Evolutionary conservation across 176 grass and related monocot species (phyloP).

Genomic region (Rhynchospora breviuscula): DNA sequence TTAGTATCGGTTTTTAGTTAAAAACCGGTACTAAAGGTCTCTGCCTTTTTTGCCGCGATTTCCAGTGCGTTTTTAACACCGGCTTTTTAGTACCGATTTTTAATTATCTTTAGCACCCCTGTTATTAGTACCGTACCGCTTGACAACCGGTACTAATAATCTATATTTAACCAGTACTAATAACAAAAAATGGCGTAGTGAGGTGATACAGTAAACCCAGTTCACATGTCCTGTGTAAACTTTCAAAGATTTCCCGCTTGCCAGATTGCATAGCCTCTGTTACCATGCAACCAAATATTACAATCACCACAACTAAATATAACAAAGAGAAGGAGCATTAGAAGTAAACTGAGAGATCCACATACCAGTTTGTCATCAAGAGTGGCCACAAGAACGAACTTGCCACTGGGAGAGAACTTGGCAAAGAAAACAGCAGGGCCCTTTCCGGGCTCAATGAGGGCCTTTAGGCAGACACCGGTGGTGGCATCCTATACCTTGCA

Average conservation of each 20-base stretch:
- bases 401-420: constrained; percentile 92
- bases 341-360: neutral
- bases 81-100: too few relatives aligned
- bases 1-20: too few relatives aligned
- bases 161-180: too few relatives aligned
- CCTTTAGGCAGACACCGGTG: constrained; percentile 65
- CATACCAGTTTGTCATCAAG: constrained; percentile 80
- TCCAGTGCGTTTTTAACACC: too few relatives aligned
- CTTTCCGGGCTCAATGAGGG: constrained; percentile 67
- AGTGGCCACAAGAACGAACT: constrained; percentile 75
- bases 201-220: constrained; percentile 53
- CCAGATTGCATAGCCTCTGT: constrained; percentile 84
- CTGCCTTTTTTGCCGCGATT: too few relatives aligned
- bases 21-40: too few relatives aligned
- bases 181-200: too few relatives aligned
- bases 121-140: too few relatives aligned
- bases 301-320: neutral
- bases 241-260: constrained; percentile 68
- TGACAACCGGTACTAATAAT: too few relatives aligned
- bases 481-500: constrained; percentile 94
- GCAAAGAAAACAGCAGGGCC: constrained; percentile 65
- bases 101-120: too few relatives aligned
- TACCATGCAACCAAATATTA: neutral
- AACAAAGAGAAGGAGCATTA: neutral
- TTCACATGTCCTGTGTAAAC: constrained; percentile 76